Evolutionary conservation across 352 stramenopile genomes (phyloP).

Genomic region (Pythium aristosporum): DNA sequence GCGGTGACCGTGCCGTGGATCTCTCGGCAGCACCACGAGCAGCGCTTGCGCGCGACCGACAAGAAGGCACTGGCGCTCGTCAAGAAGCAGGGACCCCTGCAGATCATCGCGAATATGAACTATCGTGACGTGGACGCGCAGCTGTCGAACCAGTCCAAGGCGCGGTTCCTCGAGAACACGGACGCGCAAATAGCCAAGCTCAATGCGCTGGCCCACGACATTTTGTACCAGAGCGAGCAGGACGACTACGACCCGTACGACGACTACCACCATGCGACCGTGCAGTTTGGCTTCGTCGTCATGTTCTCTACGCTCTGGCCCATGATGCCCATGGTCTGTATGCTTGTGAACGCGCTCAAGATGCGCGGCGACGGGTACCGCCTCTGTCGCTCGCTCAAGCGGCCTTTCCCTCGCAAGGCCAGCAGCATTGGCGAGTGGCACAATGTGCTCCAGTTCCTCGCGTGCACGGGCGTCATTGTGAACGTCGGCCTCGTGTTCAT

Average conservation of each 20-base stretch:
- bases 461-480: conserved; percentile 65
- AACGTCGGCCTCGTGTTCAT: conserved; percentile 80
- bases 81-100: conserved; percentile 61
- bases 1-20: conserved; percentile 73
- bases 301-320: conserved; percentile 89
- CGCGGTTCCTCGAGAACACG: conserved; percentile 66
- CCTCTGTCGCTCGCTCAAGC: conserved; percentile 68
- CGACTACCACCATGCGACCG: conserved; percentile 78
- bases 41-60: conserved; percentile 53
- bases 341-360: conserved; percentile 81
- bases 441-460: conserved; percentile 64
- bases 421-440: conserved; percentile 75
- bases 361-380: conserved; percentile 75
- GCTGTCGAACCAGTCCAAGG: conserved; percentile 64
- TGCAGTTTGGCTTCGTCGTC: conserved; percentile 85
- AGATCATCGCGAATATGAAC: conserved; percentile 60
- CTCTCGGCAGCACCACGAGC: conserved; percentile 67
- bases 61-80: conserved; percentile 63
- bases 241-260: conserved; percentile 81
- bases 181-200: conserved; percentile 61
- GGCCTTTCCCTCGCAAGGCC: conserved; percentile 72
- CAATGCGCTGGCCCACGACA: conserved; percentile 63
- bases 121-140: conserved; percentile 43
- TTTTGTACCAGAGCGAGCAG: conserved; percentile 76
- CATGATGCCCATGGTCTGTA: conserved; percentile 72